Evolutionary conservation across 108 stramenopile genomes (phyloP).

Genomic region (Pseudonitzschia multiseries): DNA sequence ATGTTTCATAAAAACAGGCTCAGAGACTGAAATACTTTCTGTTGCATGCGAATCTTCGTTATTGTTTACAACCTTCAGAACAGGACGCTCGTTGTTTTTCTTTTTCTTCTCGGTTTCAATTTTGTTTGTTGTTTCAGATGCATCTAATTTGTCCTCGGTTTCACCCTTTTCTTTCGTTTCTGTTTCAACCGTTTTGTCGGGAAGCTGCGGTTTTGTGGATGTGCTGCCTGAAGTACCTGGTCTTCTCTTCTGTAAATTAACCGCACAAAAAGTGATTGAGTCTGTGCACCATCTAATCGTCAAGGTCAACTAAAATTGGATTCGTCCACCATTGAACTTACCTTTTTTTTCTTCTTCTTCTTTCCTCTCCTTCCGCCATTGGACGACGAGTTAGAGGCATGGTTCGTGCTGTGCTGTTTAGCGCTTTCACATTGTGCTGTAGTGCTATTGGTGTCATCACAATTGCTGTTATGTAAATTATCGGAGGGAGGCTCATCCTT

Average conservation of each 20-base stretch:
- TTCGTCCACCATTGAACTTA: constrained; percentile 6
- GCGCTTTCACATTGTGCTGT: neutral
- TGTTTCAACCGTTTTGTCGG: neutral
- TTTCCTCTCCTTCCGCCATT: constrained; percentile 18
- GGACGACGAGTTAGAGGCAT: neutral
- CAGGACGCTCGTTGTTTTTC: neutral
- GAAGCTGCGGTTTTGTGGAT: neutral
- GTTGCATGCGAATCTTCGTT: neutral
- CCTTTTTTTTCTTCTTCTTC: constrained; percentile 47
- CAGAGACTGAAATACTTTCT: neutral
- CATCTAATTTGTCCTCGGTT: neutral
- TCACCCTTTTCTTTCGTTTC: neutral
- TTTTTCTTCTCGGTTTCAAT: neutral
- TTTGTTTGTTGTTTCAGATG: neutral
- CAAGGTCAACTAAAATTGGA: neutral
- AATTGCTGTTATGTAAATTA: neutral
- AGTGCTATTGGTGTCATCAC: neutral
- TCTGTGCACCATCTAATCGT: neutral
- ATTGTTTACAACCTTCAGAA: neutral
- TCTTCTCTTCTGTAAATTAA: constrained; percentile 1
- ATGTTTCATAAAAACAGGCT: neutral
- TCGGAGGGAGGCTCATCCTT: neutral
- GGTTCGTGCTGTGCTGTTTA: neutral
- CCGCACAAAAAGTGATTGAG: neutral
- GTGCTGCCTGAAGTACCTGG: neutral